Evolutionary conservation across 2,329 filamentous ascomycete species (phyloP).

Genomic region (Claviceps pazoutovae): DNA sequence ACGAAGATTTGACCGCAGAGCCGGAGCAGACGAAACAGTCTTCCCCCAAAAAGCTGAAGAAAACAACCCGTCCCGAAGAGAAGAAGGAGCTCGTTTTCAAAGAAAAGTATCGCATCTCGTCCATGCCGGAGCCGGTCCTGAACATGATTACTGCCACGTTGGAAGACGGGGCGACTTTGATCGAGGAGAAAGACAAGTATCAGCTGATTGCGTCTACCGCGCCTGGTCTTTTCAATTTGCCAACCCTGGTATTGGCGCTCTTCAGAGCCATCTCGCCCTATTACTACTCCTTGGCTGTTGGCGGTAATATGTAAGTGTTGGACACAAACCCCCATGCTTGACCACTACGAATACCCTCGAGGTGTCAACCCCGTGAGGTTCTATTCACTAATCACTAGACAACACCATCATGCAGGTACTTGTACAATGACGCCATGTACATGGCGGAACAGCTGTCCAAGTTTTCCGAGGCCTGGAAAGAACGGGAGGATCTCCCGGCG

Average conservation of each 20-base stretch:
- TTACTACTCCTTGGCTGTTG: slow-evolving; percentile 50
- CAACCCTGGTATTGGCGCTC: slow-evolving; percentile 60
- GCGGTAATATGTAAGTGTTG: slow-evolving; percentile 47
- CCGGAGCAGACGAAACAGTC: slow-evolving; percentile 9
- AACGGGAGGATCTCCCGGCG: slow-evolving; percentile 34
- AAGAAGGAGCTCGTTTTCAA: slow-evolving; percentile 60
- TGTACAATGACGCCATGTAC: slow-evolving; percentile 55
- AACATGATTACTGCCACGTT: slow-evolving; percentile 46
- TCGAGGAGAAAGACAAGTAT: slow-evolving; percentile 33
- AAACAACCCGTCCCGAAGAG: slow-evolving; percentile 15
- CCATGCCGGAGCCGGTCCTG: slow-evolving; percentile 68
- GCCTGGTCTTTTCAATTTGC: slow-evolving; percentile 55
- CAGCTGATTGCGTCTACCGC: slow-evolving; percentile 54
- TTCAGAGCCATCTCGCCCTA: slow-evolving; percentile 65
- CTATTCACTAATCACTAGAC: not conserved
- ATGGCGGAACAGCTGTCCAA: slow-evolving; percentile 42
- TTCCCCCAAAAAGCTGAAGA: slow-evolving; percentile 6
- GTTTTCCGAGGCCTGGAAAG: slow-evolving; percentile 37
- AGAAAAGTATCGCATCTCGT: slow-evolving; percentile 80
- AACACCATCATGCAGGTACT: slow-evolving; percentile 30
- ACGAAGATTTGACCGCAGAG: slow-evolving; percentile 34
- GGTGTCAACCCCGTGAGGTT: too few species aligned
- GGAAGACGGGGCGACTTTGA: slow-evolving; percentile 48
- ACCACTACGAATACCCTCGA: not conserved
- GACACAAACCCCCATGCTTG: not conserved